Evolutionary conservation across 2,329 filamentous ascomycete species (phyloP).

Genomic region (Penicillium sp.): DNA sequence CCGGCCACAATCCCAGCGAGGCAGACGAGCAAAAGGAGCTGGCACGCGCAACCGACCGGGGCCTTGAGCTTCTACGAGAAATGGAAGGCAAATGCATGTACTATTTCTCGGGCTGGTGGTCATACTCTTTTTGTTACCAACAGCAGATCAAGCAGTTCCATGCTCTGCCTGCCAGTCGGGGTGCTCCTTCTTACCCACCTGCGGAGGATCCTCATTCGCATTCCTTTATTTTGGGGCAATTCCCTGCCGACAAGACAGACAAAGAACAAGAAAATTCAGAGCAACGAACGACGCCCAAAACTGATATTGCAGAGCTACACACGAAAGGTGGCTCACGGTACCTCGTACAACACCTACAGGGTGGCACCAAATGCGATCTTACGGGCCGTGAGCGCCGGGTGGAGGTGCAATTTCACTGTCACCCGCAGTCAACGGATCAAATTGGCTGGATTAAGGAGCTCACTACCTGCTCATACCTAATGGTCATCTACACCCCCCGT

Average conservation of each 20-base stretch:
- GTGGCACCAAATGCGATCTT: slow-evolving; percentile 81
- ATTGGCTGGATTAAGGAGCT: slow-evolving; percentile 94
- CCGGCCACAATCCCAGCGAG: slow-evolving; percentile 54
- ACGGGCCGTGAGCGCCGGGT: slow-evolving; percentile 79
- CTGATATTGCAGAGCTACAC: slow-evolving; percentile 65
- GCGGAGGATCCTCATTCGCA: slow-evolving; percentile 73
- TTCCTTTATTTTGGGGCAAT: slow-evolving; percentile 74
- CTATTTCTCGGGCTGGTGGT: slow-evolving; percentile 89
- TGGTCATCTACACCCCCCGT: slow-evolving; percentile 87
- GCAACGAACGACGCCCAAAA: slow-evolving; percentile 28
- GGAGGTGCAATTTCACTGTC: slow-evolving; percentile 78
- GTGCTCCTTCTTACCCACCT: slow-evolving; percentile 68
- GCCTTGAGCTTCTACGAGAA: slow-evolving; percentile 75
- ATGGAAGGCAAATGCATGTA: slow-evolving; percentile 82
- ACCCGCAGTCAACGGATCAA: slow-evolving; percentile 70
- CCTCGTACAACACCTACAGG: slow-evolving; percentile 76
- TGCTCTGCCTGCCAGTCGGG: slow-evolving; percentile 69
- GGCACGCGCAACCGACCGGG: slow-evolving; percentile 70
- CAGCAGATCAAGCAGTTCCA: slow-evolving; percentile 88
- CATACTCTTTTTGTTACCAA: slow-evolving; percentile 91
- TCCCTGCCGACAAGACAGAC: slow-evolving; percentile 32
- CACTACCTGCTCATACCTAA: slow-evolving; percentile 85
- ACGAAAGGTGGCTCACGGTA: slow-evolving; percentile 82
- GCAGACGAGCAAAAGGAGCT: slow-evolving; percentile 80
- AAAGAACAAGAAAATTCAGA: slow-evolving; percentile 30